A percentile compares a stretch with the other conserved stretches of the same genome.
These are phyloP conservation scores for Teratosphaeria nubilosa DNA, from an alignment of 2,329 filamentous ascomycete genomes.

Conservation along the genomic window DNA sequence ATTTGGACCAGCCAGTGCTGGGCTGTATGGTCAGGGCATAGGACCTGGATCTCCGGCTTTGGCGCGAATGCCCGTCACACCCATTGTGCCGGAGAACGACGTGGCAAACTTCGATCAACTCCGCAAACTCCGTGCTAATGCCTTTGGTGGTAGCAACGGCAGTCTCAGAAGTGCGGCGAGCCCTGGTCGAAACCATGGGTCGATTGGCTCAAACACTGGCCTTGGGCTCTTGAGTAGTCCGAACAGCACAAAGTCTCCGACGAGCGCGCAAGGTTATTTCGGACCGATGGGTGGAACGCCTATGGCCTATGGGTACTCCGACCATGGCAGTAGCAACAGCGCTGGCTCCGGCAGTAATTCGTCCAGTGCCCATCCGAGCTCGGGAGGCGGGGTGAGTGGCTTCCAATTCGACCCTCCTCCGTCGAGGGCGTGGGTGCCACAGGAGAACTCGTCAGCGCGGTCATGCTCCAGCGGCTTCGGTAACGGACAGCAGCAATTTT, in stretches of 20 bases:
- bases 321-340: conserved; percentile 13
- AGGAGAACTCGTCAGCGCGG: neutral
- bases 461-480: conserved; percentile 1
- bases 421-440: neutral
- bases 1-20: conserved; percentile 39
- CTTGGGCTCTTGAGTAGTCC: conserved; percentile 3
- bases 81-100: conserved; percentile 10
- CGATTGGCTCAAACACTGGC: neutral
- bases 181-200: neutral
- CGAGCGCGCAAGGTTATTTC: conserved; percentile 7
- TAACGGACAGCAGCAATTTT: neutral
- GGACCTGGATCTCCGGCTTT: conserved; percentile 65
- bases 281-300: conserved; percentile 8
- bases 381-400: neutral
- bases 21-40: conserved; percentile 41
- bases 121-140: conserved; percentile 39
- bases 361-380: neutral
- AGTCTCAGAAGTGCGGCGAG: conserved; percentile 48
- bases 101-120: conserved; percentile 20
- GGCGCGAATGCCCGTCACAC: conserved; percentile 41
- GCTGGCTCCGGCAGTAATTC: conserved; percentile 8
- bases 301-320: conserved; percentile 15
- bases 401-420: conserved; percentile 3
- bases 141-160: conserved; percentile 56
- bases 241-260: neutral